A percentile compares a stretch with the other conserved stretches of the same genome.
phyloP scores from a whole-genome alignment of 1,284 basidiomycete genomes.

The Ustilago shanxiensis region DNA sequence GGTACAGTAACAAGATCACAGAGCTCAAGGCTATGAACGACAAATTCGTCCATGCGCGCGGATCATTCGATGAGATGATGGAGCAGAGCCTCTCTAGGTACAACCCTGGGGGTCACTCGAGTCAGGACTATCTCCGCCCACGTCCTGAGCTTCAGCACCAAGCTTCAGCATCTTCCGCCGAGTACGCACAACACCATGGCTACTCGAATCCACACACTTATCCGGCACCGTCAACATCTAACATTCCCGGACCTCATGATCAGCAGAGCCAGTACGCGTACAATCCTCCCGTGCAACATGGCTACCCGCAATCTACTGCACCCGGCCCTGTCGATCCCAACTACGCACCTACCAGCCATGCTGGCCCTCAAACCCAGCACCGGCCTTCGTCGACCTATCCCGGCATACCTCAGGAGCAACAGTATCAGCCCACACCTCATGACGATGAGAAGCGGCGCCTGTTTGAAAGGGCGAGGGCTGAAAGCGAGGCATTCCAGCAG shows the following conservation, averaged over 20 bases:
- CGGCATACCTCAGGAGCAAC: slow-evolving; percentile 19
- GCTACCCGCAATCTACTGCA: slow-evolving; percentile 20
- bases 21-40: slow-evolving; percentile 91
- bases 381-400: slow-evolving; percentile 17
- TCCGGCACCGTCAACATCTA: slow-evolving; percentile 19
- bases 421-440: slow-evolving; percentile 42
- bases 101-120: slow-evolving; percentile 64
- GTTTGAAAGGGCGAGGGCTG: slow-evolving; percentile 62
- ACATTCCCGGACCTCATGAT: slow-evolving; percentile 65
- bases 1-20: slow-evolving; percentile 75
- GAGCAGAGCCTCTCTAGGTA: slow-evolving; percentile 85
- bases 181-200: slow-evolving; percentile 39
- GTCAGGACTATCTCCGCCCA: slow-evolving; percentile 42
- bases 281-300: slow-evolving; percentile 23
- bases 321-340: slow-evolving; percentile 10
- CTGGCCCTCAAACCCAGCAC: slow-evolving; percentile 23
- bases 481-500: slow-evolving; percentile 65
- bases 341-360: slow-evolving; percentile 13
- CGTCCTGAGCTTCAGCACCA: slow-evolving; percentile 49
- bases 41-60: slow-evolving; percentile 83
- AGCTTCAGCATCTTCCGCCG: slow-evolving; percentile 34
- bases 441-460: slow-evolving; percentile 66
- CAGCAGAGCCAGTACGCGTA: slow-evolving; percentile 65
- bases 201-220: slow-evolving; percentile 27
- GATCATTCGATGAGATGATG: slow-evolving; percentile 90